A percentile compares a stretch with the other conserved stretches of the same genome.
phyloP scores from a whole-genome alignment of 1,139 yeast genomes.

The Candida gigantensis region DNA sequence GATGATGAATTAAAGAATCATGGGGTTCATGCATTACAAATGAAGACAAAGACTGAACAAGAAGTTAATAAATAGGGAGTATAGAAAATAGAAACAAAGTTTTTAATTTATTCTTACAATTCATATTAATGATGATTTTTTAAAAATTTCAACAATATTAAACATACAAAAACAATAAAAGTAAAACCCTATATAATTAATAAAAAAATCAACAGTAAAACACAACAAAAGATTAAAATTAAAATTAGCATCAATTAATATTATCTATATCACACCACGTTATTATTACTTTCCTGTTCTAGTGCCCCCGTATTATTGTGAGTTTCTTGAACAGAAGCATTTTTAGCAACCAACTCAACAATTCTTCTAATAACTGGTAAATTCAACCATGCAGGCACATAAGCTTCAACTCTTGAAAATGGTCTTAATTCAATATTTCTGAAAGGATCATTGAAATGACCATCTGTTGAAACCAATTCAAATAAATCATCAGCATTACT shows the following conservation, averaged over 20 bases:
- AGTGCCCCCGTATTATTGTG: conserved; percentile 11
- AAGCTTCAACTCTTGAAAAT: conserved; percentile 88
- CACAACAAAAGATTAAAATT: too few species aligned
- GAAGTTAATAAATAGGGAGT: conserved; percentile 45
- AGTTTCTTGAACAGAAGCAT: conserved; percentile 55
- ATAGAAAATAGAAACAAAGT: too few species aligned
- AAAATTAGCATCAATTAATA: conserved; percentile 3
- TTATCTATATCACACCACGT: conserved; percentile 6
- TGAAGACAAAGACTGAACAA: conserved; percentile 75
- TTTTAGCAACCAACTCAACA: conserved; percentile 85
- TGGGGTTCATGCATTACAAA: conserved; percentile 88
- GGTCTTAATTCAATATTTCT: conserved; percentile 84
- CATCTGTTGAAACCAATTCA: conserved; percentile 69
- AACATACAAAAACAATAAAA: too few species aligned
- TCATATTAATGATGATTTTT: too few species aligned
- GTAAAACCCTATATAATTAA: too few species aligned
- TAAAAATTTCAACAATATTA: too few species aligned
- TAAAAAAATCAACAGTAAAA: too few species aligned
- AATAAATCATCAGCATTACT: conserved; percentile 65
- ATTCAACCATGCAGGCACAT: conserved; percentile 93
- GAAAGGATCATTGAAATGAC: conserved; percentile 86
- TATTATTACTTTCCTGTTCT: conserved; percentile 13
- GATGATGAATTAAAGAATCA: conserved; percentile 68
- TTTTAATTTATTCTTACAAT: too few species aligned
- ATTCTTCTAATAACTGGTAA: conserved; percentile 87